Base-by-base conservation (phyloP, 805 yeast genomes). In the Myxozyma sirexii region DNA sequence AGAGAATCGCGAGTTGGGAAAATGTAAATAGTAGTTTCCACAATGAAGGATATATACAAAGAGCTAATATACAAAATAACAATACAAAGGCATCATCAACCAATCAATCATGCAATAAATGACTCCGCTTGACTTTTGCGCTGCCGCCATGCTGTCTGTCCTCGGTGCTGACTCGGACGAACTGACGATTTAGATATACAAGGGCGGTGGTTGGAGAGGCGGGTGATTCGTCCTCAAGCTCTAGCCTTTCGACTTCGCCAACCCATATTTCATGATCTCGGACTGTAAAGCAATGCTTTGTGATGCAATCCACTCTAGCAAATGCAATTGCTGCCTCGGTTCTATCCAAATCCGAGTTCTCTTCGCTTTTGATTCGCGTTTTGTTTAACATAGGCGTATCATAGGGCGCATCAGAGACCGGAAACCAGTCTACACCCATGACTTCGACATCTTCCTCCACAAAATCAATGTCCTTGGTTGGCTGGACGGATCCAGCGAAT, bases 221-320 rank as follows among this genome's bases (percentile, higher is more conserved):
- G 15, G n/a, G 13, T 7, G 10, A 15, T n/a, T 41, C 49, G 24
- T 46, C 54, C 6, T 46, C 56, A 29, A 42, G 69, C 12, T 81
- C 64, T 2, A 87, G 81, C 42, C 67, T 33, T 19, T 66, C 74
- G 3, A 93, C 96, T 60, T 82, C 80, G 2, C 90, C 97, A 3
- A 91, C 83, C 94, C 97, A 90, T 2, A 93, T 84, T 70, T 92
- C 97, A 74, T 93, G 98, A 69, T 88, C 90, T 61, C 88, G 91
- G 0, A 90, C 86, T 10, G 71, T 71, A 52, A 87, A 79, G 3
- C 80, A 39, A 19, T 29, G 45, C 43, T 31, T 50, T 4, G 48
- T 51, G 15, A n/a, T 44, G 35, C 65, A 62, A 47, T 62, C 65
- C 2, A 60, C 10, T 21, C 65, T 26, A 5, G 60, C 64, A 21